Base-by-base conservation (phyloP, 140 eudicot species). In the Erigeron philadelphicus region DNA sequence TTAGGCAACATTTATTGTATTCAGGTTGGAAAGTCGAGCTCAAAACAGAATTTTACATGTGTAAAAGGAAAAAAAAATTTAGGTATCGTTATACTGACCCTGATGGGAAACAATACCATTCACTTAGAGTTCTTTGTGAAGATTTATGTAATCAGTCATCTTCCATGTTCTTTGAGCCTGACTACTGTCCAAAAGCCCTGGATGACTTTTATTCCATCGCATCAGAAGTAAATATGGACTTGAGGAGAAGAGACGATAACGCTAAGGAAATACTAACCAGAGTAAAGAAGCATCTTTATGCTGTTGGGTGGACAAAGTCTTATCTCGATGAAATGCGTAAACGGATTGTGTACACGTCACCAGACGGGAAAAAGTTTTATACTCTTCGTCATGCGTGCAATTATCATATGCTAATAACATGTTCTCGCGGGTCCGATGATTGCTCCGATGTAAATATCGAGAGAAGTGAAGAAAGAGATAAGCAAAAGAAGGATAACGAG, bases 21-120 rank as follows among this genome's bases (percentile, higher is more conserved):
- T 44, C 89, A 70, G 95, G 91, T 46, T 94, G 95, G 95, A 82
- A 70, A 76, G 49, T 94, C 25, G 87, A 87, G 65, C 40, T 48
- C 21, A 44, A 19, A 15, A 60, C 6, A 25, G 84, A 79, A 17
- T 0, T 0, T 9, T 15, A 4, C 40, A 40, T 19, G 31, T 9
- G 13, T 38, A 76, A 17, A 15, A 21, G 9, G 35, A 41, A 40
- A 12, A 41, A 16, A 48, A 10, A 15, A 57, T 0, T 43, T 44
- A 70, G 86, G 64, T 68, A 67, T 5, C 87, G 95, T 60, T 94
- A 87, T 76, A 57, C 48, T 47, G 46, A 73, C 10, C 97, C 97
- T 8, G 43, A 16, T 3, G 84, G 85, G 31, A 68, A 65, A 18
- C 7, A 3, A 0, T 87, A 64, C 57, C 19, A 12, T 31, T 85